Conservation (phyloP, 2,329 filamentous ascomycete genomes). For the Colletotrichum horii region DNA sequence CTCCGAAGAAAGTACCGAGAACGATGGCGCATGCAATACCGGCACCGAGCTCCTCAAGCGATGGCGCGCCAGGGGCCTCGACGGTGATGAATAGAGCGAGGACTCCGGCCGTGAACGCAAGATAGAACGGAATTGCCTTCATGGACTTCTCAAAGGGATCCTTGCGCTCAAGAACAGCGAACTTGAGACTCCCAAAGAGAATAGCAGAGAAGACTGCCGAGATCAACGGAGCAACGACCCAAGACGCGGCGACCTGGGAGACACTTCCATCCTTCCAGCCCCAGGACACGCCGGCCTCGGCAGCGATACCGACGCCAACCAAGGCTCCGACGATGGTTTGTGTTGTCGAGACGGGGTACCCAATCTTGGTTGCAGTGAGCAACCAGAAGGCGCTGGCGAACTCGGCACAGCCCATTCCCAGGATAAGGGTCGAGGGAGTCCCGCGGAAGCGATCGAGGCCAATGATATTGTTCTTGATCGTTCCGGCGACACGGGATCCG, state of each 20-base stretch:
- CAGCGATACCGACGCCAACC: conserved; percentile 27
- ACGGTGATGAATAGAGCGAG: conserved; percentile 27
- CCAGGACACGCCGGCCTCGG: conserved; percentile 31
- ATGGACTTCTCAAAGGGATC: conserved; percentile 24
- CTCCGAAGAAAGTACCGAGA: conserved; percentile 33
- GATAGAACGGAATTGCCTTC: conserved; percentile 27
- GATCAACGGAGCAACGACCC: conserved; percentile 24
- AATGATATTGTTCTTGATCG: conserved; percentile 50
- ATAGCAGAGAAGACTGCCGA: conserved; percentile 22
- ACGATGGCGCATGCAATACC: conserved; percentile 33
- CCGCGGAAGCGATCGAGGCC: conserved; percentile 36
- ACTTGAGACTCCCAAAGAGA: conserved; percentile 23
- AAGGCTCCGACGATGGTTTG: conserved; percentile 21
- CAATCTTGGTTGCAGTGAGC: conserved; percentile 15
- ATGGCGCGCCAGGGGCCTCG: conserved; percentile 22
- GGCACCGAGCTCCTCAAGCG: conserved; percentile 36
- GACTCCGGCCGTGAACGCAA: conserved; percentile 26
- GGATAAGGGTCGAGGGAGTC: conserved; percentile 21
- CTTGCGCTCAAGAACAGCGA: conserved; percentile 17
- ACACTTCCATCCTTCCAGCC: conserved; percentile 24
- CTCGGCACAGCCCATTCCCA: conserved; percentile 17
- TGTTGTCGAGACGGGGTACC: conserved; percentile 18
- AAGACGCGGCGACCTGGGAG: conserved; percentile 26
- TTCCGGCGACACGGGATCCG: conserved; percentile 47
- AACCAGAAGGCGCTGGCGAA: conserved; percentile 20